Evolutionary conservation across 2,329 filamentous ascomycete species (phyloP).

Genomic region (Aspergillus costaricaensis): DNA sequence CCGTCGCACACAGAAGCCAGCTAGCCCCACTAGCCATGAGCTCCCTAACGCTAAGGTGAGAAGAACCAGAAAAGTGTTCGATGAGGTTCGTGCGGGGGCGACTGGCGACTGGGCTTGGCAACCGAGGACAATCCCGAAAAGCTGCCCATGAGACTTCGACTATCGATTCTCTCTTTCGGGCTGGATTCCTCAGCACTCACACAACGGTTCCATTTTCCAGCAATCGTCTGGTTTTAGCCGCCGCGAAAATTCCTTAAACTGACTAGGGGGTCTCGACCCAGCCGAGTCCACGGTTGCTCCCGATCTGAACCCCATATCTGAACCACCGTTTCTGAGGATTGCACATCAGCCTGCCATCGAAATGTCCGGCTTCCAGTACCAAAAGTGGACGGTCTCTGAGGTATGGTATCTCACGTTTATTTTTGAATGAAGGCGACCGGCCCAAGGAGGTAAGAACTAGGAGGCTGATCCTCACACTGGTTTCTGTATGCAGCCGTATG

Average conservation of each 20-base stretch:
- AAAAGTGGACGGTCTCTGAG: conserved; percentile 52
- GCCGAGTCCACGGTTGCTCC: conserved; percentile 3
- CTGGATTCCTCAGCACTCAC: not conserved
- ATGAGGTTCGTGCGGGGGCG: conserved; percentile 11
- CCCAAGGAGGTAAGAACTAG: not conserved
- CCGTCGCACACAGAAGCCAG: not conserved
- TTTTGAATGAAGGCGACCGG: not conserved
- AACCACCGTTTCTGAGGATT: not conserved
- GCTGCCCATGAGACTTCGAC: not conserved
- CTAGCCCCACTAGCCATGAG: conserved; percentile 9
- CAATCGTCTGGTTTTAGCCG: not conserved
- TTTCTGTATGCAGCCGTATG: conserved; percentile 37
- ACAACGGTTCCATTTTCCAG: not conserved
- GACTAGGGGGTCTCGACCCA: conserved; percentile 2
- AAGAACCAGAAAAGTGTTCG: conserved; percentile 7
- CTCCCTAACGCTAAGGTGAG: not conserved
- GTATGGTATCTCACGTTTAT: conserved; percentile 24
- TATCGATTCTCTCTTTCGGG: not conserved
- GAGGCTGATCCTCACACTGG: conserved; percentile 13
- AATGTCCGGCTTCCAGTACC: conserved; percentile 42
- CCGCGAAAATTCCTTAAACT: not conserved
- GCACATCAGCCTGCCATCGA: not conserved
- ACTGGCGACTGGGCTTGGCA: conserved; percentile 8
- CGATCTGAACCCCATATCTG: conserved; percentile 5
- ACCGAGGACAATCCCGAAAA: not conserved